A percentile compares a stretch with the other conserved stretches of the same genome.
Evolutionary conservation across 805 yeast species (phyloP).

Genomic region (Schizosaccharomyces octosporus): DNA sequence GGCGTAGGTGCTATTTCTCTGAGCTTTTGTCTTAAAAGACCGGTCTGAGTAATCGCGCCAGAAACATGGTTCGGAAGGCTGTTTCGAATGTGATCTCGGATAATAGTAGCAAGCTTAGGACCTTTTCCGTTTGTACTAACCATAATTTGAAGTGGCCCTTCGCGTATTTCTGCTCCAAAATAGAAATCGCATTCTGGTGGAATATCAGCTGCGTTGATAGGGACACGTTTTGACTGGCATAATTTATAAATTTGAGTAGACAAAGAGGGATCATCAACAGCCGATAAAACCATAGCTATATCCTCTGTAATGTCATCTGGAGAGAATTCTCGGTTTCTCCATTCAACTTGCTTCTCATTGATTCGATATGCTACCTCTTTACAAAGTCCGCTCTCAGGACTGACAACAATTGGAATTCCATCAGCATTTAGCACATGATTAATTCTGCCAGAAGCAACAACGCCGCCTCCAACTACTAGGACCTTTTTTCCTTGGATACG

Average conservation of each 20-base stretch:
- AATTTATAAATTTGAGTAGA: constrained; percentile 32
- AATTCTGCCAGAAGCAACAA: constrained; percentile 50
- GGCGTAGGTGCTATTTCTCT: constrained; percentile 5
- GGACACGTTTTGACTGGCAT: constrained; percentile 22
- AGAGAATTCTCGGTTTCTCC: constrained; percentile 13
- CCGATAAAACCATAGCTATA: constrained; percentile 46
- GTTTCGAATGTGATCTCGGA: constrained; percentile 28
- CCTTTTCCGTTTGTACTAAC: constrained; percentile 64
- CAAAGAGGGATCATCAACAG: constrained; percentile 43
- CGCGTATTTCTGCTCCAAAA: constrained; percentile 54
- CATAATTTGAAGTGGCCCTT: constrained; percentile 55
- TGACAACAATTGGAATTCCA: constrained; percentile 42
- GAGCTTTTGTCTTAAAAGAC: constrained; percentile 5
- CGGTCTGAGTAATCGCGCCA: constrained; percentile 5
- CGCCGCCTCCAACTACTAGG: constrained; percentile 53
- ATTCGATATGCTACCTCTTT: constrained; percentile 15
- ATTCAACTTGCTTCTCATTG: constrained; percentile 16
- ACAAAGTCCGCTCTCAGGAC: constrained; percentile 18
- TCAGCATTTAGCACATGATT: constrained; percentile 42
- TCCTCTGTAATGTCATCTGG: constrained; percentile 16
- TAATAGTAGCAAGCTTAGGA: constrained; percentile 45
- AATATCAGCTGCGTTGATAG: constrained; percentile 60
- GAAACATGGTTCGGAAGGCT: constrained; percentile 2
- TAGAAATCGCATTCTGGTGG: constrained; percentile 69
- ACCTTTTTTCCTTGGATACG: constrained; percentile 22